These are phyloP conservation scores for Coemansia guatemalensis DNA, from an alignment of 192 early-diverging fungal genomes.

Conservation along the genomic window DNA sequence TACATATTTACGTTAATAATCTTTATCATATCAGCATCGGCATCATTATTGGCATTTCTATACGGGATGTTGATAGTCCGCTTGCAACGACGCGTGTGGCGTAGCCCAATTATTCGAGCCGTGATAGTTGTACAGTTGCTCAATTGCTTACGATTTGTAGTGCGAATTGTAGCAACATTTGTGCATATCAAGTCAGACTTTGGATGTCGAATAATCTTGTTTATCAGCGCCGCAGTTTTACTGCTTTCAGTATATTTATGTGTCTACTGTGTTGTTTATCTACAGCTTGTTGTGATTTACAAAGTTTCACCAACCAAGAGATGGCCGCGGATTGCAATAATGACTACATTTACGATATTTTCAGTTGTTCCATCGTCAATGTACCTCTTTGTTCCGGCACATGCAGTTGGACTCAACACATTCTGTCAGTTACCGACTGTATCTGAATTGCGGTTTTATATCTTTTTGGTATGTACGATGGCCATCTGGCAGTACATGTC, in stretches of 20 bases:
- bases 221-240: conserved; percentile 14
- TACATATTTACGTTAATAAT: conserved; percentile 10
- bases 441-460: not conserved
- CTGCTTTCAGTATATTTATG: conserved; percentile 21
- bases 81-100: conserved; percentile 14
- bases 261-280: conserved; percentile 41
- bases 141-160: conserved; percentile 25
- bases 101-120: conserved; percentile 29
- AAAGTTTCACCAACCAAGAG: conserved; percentile 27
- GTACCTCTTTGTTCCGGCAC: conserved; percentile 16
- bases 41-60: conserved; percentile 22
- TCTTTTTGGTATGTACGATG: conserved; percentile 5
- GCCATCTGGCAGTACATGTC: conserved; percentile 31
- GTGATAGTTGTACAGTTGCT: conserved; percentile 31
- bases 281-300: conserved; percentile 39
- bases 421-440: conserved; percentile 14
- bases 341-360: conserved; percentile 9
- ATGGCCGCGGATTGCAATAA: conserved; percentile 19
- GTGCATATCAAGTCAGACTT: conserved; percentile 6
- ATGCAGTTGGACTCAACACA: not conserved
- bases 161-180: conserved; percentile 16
- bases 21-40: conserved; percentile 8
- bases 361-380: conserved; percentile 20
- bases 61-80: conserved; percentile 16
- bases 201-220: conserved; percentile 29